Conservation (phyloP, 306 rosid species). For the Spatholobus suberectus region DNA sequence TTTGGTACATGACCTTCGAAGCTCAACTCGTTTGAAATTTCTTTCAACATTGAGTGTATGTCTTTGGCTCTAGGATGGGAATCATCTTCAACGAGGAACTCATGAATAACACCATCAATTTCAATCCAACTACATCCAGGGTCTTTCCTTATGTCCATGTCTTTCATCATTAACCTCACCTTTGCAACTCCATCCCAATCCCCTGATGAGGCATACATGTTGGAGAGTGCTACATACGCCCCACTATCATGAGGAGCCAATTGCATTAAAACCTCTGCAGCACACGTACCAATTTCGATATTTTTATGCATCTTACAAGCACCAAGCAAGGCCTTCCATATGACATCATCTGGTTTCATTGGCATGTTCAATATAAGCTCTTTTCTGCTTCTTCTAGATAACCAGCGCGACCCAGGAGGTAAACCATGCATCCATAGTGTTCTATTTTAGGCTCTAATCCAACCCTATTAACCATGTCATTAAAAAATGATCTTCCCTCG, state of each 20-base stretch:
- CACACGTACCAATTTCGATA: constrained; percentile 60
- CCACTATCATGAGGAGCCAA: constrained; percentile 79
- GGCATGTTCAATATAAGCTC: constrained; percentile 69
- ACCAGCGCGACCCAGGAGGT: constrained; percentile 9
- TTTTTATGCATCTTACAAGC: constrained; percentile 76
- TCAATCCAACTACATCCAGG: constrained; percentile 92
- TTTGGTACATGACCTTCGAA: constrained; percentile 59
- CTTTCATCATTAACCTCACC: constrained; percentile 78
- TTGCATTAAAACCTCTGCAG: constrained; percentile 61
- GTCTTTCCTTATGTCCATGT: constrained; percentile 74
- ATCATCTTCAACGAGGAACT: constrained; percentile 81
- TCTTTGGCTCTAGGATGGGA: constrained; percentile 72
- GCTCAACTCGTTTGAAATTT: constrained; percentile 63
- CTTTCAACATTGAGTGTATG: constrained; percentile 65
- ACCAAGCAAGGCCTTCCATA: constrained; percentile 89
- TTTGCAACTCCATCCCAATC: constrained; percentile 77
- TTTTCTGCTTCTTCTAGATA: constrained; percentile 78
- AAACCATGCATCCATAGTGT: constrained; percentile 11
- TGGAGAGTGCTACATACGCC: constrained; percentile 83
- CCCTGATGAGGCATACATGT: constrained; percentile 69
- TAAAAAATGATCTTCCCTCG: background rate
- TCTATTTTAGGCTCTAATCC: constrained; percentile 4
- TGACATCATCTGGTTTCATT: constrained; percentile 68
- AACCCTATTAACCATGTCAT: background rate
- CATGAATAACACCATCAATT: constrained; percentile 67